Conservation (phyloP, 2,329 filamentous ascomycete genomes). For the Pseudocercospora fijiensis region DNA sequence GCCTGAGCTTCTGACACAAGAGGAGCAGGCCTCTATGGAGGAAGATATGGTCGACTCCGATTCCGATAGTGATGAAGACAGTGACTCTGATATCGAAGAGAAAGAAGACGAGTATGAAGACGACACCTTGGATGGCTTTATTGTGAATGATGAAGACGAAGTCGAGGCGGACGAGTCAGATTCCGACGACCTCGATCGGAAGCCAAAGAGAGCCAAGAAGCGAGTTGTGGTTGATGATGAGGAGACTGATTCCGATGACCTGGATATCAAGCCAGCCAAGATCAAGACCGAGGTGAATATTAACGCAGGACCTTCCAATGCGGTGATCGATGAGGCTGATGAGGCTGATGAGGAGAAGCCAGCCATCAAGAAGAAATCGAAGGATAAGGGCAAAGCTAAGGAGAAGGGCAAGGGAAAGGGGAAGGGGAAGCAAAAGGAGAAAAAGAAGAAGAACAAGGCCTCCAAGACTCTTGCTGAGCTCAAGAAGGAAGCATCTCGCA, state of each 20-base stretch:
- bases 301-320: slow-evolving; percentile 6
- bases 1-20: slow-evolving; percentile 50
- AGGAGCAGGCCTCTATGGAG: slow-evolving; percentile 35
- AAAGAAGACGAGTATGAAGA: slow-evolving; percentile 40
- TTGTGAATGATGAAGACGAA: slow-evolving; percentile 51
- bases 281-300: background rate
- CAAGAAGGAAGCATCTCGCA: slow-evolving; percentile 65
- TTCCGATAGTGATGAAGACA: slow-evolving; percentile 44
- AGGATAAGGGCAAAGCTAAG: slow-evolving; percentile 15
- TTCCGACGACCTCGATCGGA: slow-evolving; percentile 22
- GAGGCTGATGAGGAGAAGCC: slow-evolving; percentile 6
- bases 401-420: slow-evolving; percentile 35
- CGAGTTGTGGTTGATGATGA: slow-evolving; percentile 3
- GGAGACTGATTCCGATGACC: slow-evolving; percentile 11
- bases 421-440: slow-evolving; percentile 46
- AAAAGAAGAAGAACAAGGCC: slow-evolving; percentile 36
- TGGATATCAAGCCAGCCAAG: slow-evolving; percentile 3
- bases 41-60: slow-evolving; percentile 40
- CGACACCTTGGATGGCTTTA: slow-evolving; percentile 51
- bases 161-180: slow-evolving; percentile 32
- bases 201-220: slow-evolving; percentile 14
- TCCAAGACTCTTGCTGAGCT: slow-evolving; percentile 60
- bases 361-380: slow-evolving; percentile 10
- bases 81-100: slow-evolving; percentile 47
- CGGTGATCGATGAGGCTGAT: background rate